Evolutionary conservation across 2,329 filamentous ascomycete species (phyloP).

Genomic region (Nemania diffusa): DNA sequence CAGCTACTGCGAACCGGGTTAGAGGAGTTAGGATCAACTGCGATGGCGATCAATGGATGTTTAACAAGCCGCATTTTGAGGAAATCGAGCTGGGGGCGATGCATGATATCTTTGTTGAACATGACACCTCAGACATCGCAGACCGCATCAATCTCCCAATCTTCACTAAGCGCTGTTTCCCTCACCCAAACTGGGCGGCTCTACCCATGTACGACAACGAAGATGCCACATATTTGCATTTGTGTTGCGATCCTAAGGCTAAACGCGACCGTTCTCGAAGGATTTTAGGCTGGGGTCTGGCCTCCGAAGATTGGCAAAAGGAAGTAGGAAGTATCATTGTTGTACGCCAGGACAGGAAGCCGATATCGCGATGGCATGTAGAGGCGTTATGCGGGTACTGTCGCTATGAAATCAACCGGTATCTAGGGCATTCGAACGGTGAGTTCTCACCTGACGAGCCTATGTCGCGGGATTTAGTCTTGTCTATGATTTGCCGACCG

Average conservation of each 20-base stretch:
- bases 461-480: conserved; percentile 1
- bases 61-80: conserved; percentile 34
- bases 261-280: neutral
- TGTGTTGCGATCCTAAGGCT: neutral
- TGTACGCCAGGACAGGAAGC: conserved; percentile 25
- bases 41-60: conserved; percentile 29
- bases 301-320: neutral
- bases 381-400: conserved; percentile 29
- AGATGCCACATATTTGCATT: conserved; percentile 13
- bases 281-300: neutral
- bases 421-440: neutral
- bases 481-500: conserved; percentile 23
- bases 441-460: conserved; percentile 6
- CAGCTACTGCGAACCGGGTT: neutral
- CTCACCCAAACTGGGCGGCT: conserved; percentile 33
- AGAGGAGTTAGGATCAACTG: conserved; percentile 39
- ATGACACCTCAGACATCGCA: conserved; percentile 34
- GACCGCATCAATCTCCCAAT: conserved; percentile 34
- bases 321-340: conserved; percentile 13
- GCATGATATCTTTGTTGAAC: conserved; percentile 23
- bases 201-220: conserved; percentile 5
- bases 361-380: conserved; percentile 10
- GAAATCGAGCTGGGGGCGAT: conserved; percentile 22
- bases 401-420: neutral
- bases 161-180: conserved; percentile 28